Conservation (phyloP, 345 rosid genomes). For the Eucalyptus grandis region DNA sequence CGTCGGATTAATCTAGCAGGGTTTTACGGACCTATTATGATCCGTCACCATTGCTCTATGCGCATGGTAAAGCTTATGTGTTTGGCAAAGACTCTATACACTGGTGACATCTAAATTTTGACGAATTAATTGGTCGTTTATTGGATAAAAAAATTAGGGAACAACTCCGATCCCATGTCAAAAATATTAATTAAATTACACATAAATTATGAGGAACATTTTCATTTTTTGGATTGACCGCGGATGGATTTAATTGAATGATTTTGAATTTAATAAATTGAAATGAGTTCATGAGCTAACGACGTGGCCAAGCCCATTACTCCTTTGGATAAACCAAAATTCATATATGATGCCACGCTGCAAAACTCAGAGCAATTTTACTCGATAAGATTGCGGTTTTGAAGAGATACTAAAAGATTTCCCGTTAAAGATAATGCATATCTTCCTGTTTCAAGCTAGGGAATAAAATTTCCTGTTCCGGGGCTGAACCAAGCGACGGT, state of each 20-base stretch:
- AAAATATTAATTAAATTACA: too few species aligned
- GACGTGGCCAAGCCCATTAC: not conserved
- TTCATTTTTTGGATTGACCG: not conserved
- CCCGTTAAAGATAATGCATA: not conserved
- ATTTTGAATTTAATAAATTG: not conserved
- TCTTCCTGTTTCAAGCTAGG: not conserved
- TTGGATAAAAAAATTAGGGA: not conserved
- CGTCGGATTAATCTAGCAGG: not conserved
- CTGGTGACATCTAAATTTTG: too few species aligned
- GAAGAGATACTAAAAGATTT: not conserved
- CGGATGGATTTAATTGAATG: not conserved
- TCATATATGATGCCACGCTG: not conserved
- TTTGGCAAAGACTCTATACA: not conserved
- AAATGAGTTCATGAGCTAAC: not conserved
- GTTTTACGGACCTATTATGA: not conserved
- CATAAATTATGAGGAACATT: not conserved
- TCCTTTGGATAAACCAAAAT: not conserved
- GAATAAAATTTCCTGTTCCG: not conserved
- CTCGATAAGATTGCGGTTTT: not conserved
- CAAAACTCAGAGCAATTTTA: not conserved
- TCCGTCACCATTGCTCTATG: too few species aligned
- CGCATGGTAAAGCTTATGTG: too few species aligned
- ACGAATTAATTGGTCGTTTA: rapidly evolving
- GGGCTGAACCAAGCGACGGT: not conserved
- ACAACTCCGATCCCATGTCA: not conserved